These are phyloP conservation scores for Fusarium agapanthi DNA, from an alignment of 2,329 filamentous ascomycete species.

Conservation along the genomic window DNA sequence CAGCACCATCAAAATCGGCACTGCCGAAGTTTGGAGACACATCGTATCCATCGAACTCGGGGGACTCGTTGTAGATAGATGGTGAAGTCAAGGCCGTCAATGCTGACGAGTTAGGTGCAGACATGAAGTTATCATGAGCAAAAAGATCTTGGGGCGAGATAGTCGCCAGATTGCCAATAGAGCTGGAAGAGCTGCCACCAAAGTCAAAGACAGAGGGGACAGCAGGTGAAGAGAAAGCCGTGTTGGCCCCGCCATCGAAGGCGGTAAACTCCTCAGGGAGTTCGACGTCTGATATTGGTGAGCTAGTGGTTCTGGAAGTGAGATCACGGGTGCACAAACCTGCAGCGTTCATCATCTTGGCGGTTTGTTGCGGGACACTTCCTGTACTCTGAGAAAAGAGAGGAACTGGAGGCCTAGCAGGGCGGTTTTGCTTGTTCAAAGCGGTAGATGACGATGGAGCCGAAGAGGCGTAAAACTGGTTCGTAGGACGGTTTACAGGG, in stretches of 20 bases:
- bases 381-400: conserved; percentile 71
- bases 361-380: conserved; percentile 58
- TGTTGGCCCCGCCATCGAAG: conserved; percentile 62
- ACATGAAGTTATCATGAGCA: conserved; percentile 74
- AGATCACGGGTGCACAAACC: conserved; percentile 40
- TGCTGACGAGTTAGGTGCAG: conserved; percentile 81
- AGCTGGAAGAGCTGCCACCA: conserved; percentile 57
- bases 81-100: conserved; percentile 89
- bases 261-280: conserved; percentile 66
- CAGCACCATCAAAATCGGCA: conserved; percentile 62
- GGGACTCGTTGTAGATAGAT: conserved; percentile 79
- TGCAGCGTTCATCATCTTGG: conserved; percentile 57
- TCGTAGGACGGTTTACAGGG: conserved; percentile 64
- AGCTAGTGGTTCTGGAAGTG: conserved; percentile 41
- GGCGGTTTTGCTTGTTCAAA: conserved; percentile 63
- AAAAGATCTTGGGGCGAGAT: conserved; percentile 86
- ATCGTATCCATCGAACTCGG: conserved; percentile 77
- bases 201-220: conserved; percentile 62
- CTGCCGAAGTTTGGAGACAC: conserved; percentile 79
- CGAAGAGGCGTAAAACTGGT: conserved; percentile 74
- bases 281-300: conserved; percentile 61
- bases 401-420: conserved; percentile 73
- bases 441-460: conserved; percentile 68
- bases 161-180: conserved; percentile 69
- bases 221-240: conserved; percentile 64